Evolutionary conservation across 2,329 filamentous ascomycete species (phyloP), one percentile per base, ranked within the genome.

Genomic region (Blastomyces silverae): DNA sequence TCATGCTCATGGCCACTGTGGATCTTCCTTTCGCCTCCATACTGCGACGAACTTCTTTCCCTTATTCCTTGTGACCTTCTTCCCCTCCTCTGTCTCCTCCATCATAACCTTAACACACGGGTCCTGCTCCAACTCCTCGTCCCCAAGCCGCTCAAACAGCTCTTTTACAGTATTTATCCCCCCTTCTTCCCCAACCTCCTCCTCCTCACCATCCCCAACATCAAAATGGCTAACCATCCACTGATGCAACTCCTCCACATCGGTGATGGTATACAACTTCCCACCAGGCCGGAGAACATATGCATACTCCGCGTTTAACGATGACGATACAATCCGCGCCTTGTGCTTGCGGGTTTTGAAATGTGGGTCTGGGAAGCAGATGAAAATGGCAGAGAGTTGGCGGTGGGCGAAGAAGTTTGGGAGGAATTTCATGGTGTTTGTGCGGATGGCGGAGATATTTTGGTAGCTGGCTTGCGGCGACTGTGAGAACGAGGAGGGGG

Each of bases 381-480:
- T 90, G 77, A 99, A 99, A 74, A 97, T 90, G 74, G 95, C 95
- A 68, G 84, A 85, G 17, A 99, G 85, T 75, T 97, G 92, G 17
- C 79, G 82, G 72, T 88, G 89, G 64, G 79, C 81, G 82, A 99
- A 97, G 82, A 97, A 96, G 75, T 99, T 97, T 67, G 95, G 93
- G n/a, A 99, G 82, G 77, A 97, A 99, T 76, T 99, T 99, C 94
- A 99, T 99, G 5, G 91, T 91, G 80, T 99, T 99, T 69, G 91
- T 90, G 67, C 94, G 88, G 59, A 99, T 81, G 74, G 91, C 95
- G 44, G 89, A 87, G 63, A 93, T 88, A 76, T 99, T 99, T 73
- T 95, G 89, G 76, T 91, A 97, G 58, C 80, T 44, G 31, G 39
- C 42, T 15, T 42, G 39, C 8, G 28, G 10, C 13, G 56, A 11